Evolutionary conservation across 176 grass and related monocot genomes (phyloP), one percentile per base, ranked within the genome.

Genomic region (Aegilops umbellulata): DNA sequence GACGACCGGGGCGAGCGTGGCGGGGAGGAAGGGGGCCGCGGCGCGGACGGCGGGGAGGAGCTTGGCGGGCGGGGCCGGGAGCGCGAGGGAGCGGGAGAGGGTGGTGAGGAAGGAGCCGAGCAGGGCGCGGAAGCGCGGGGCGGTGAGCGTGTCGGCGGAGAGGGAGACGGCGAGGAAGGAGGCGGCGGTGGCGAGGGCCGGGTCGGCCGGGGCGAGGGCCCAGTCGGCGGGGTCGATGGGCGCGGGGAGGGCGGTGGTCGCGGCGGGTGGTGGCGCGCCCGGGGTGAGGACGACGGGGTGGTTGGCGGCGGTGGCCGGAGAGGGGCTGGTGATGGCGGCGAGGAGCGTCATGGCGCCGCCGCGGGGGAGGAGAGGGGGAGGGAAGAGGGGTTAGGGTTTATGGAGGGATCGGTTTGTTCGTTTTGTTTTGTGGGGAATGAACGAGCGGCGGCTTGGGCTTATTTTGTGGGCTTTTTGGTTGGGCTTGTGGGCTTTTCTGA

Each of bases 291-390:
- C 80, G 81, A 98, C 81, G 5, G 90, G 86, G 47, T 36, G 46
- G 1, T 29, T 9, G 1, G 7, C 30, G 4, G 17, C 3, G 17
- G 65, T 4, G 38, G 57, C 3, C 0, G 67, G 0, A 17, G 66
- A 1, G 23, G 86, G 14, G 65, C 24, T 79, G 38, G 60, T 83
- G 80, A 98, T 90, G 74, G 83, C 77, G 69, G 86, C 93, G 20
- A 98, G 86, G 41, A 98, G 89, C 3, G 93, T 73, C 95, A 98
- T 98, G 36, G 83, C 35, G 83, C 66, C 83, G 82, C 82, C 66
- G 74, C 15, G 78, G 46, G 27, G 30, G 5, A 9, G 8, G 2
- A 22, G 38, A 8, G 38, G 0, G 10, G 27, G 53, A 6, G 9
- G 8, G 1, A 22, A 15, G 42, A 53, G 76, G 81, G 81, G 27